Base-by-base conservation (phyloP, 495 filamentous ascomycete species). In the Xylaria acuta region DNA sequence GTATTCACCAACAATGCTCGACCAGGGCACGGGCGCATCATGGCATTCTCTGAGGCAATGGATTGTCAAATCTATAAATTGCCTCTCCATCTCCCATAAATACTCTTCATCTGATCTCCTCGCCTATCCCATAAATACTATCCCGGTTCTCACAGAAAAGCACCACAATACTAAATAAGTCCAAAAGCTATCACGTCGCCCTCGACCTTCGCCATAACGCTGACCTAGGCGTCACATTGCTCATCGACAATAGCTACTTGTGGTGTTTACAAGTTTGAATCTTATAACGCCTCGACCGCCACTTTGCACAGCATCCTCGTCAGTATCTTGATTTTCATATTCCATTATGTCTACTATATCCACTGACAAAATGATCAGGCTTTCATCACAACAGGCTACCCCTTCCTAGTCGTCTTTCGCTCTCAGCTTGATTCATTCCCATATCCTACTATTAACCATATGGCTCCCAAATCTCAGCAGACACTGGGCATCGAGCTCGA, bases 401-500 rank as follows among this genome's bases (percentile, higher is more conserved):
- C 22, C 4, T 27, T 12, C 8, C 8, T 14, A 2, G 51, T 30
- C 12, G 25, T 30, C 51, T 56, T 56, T 6, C 14, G 16, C 53
- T 56, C 25, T 40, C 6, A 59, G 2, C 5, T 38, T 16, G 2
- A 14, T n/a, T n/a, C 3, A 36, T 60, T 2, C 12, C 6, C 4
- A 38, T 5, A 38, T 38, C 27, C 5, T 36, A 34, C 18, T 11
- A 38, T n/a, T 38, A 8, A 38, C 2, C 1, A 8, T 1, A 64
- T 45, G 36, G 38, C 38, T 30, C 5, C 38, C 38, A 3, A 27
- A 27, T 43, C 60, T 30, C 22, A 27, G 25, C 60, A 45, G n/a
- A 64, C 60, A 16, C 40, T 64, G 25, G 60, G 60, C 5, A 22
- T 64, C 40, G 60, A 64, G 38, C 60, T 64, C n/a, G 60, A 64